phyloP scores from a whole-genome alignment of 768 basidiomycete species.

The Crassisporium funariophilum region DNA sequence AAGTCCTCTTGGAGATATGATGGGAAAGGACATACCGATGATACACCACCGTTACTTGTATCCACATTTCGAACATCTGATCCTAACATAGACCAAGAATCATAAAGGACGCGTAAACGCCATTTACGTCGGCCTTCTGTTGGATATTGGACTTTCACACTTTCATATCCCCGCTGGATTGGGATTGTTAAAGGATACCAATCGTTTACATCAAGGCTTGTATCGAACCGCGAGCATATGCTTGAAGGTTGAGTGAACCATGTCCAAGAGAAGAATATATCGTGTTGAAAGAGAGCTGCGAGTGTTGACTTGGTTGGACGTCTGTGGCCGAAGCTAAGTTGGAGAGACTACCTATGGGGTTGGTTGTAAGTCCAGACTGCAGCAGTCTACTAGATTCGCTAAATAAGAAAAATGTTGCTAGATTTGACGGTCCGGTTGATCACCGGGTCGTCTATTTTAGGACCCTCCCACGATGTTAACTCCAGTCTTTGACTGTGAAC shows the following conservation, averaged over 20 bases:
- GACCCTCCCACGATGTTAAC: no score
- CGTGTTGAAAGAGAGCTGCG: not conserved
- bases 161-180: constrained; percentile 37
- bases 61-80: constrained; percentile 1
- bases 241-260: constrained; percentile 22
- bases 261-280: not conserved
- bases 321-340: no score
- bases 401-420: no score
- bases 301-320: no score
- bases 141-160: constrained; percentile 46
- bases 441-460: no score
- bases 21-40: constrained; percentile 1
- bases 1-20: not conserved
- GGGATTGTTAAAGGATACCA: constrained; percentile 13
- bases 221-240: constrained; percentile 21
- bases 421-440: no score
- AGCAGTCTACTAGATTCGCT: no score
- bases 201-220: constrained; percentile 11
- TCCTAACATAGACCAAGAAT: constrained; percentile 45
- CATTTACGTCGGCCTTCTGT: constrained; percentile 58
- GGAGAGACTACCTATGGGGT: no score
- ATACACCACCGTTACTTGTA: not conserved
- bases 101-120: constrained; percentile 52
- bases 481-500: no score
- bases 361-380: no score